Percentiles rank a stretch among this genome's conserved stretches.
phyloP scores from a whole-genome alignment of 2,329 filamentous ascomycete genomes.

The Grosmannia penicillata region DNA sequence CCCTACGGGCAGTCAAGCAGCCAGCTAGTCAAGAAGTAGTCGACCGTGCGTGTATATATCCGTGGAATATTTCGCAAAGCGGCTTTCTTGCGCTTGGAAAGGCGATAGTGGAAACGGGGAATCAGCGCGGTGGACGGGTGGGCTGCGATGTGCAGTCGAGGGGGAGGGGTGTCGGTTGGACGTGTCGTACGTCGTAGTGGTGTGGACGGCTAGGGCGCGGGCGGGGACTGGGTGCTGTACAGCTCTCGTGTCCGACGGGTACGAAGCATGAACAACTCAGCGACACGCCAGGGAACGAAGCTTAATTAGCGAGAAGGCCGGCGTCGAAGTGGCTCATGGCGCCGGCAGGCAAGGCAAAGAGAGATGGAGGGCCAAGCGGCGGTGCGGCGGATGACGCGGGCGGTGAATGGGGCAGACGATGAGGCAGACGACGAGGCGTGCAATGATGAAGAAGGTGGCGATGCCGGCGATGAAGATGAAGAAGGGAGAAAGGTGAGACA shows the following conservation, averaged over 20 bases:
- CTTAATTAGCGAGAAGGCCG: constrained; percentile 5
- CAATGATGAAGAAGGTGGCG: not conserved
- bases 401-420: not conserved
- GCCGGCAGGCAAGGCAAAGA: too few species aligned
- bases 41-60: too few species aligned
- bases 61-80: too few species aligned
- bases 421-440: not conserved
- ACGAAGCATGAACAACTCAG: constrained; percentile 1
- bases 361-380: too few species aligned
- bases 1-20: too few species aligned
- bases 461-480: not conserved
- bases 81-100: too few species aligned
- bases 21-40: too few species aligned
- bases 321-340: not conserved
- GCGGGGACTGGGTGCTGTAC: constrained; percentile 2
- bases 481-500: not conserved
- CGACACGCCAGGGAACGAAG: constrained; percentile 5
- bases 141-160: too few species aligned
- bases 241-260: not conserved
- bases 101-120: too few species aligned
- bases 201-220: constrained; percentile 9
- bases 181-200: constrained; percentile 2
- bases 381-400: too few species aligned
- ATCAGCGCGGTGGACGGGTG: not conserved
- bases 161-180: constrained; percentile 1